Base-by-base conservation (phyloP, 2,329 filamentous ascomycete genomes). In the Fusarium irregulare region DNA sequence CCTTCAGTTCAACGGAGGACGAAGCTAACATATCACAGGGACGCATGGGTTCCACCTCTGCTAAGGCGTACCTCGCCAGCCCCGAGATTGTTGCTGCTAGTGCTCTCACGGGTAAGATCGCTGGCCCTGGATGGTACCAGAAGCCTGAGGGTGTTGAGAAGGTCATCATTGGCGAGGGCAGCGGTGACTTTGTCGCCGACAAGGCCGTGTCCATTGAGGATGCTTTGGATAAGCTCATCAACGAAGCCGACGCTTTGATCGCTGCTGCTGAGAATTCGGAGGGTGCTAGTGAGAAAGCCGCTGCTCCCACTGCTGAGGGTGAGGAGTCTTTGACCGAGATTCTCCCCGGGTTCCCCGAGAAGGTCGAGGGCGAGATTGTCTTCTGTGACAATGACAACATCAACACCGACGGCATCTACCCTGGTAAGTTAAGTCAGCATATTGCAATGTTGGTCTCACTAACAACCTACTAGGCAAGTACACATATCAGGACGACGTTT, bases 1-100 rank as follows among this genome's bases (percentile, higher is more conserved):
- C 34, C 9, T 37, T n/a, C 34, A n/a, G 18, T 37, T n/a, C 34
- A 37, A n/a, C 18, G 3, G 7, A 10, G 3, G 28, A 37, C 3
- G 41, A 23, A 50, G 12, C 42, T 66, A 54, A 65, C 42, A 23
- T 2, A 3, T 1, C 8, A 0, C 23, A 94, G 80, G 94, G 94
- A 0, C 89, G 94, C 4, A 97, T 98, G 92, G 94, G 94, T 23
- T 65, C 73, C 2, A 56, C 63, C 2, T 40, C 55, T 7, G 92
- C 93, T 0, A 90, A 93, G 75, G 93, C 93, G 0, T 98, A 97
- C 78, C 89, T 98, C 1, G 92, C 91, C 8, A 95, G 92, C 71
- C 94, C 96, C 1, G 94, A 98, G 76, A 91, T 97, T 4, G 95
- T 98, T 1, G 95, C 95, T 6, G 94, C 96, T 10, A 97, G 93